phyloP scores from a whole-genome alignment of 169 alveolate species.

The Neospora caninum region DNA sequence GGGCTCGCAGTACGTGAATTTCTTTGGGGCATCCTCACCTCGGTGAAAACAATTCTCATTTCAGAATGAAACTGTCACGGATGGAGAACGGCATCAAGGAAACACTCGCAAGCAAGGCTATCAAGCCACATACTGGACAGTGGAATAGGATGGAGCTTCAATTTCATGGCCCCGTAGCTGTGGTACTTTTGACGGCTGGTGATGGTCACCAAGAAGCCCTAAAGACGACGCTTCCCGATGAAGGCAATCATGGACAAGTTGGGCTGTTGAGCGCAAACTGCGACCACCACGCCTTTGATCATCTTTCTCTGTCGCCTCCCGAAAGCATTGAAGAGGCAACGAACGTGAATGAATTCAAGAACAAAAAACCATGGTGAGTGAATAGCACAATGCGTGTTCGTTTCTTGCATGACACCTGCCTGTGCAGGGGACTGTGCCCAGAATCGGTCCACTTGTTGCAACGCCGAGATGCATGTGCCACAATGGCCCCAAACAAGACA shows the following conservation, averaged over 20 bases:
- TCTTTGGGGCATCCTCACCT: not conserved
- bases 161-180: not conserved
- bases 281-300: constrained; percentile 1
- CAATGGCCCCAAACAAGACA: not conserved
- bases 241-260: not conserved
- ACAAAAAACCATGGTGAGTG: not conserved
- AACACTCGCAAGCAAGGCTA: not conserved
- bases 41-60: not conserved
- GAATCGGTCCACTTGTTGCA: constrained; percentile 42
- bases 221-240: not conserved
- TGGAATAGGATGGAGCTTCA: not conserved
- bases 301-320: not conserved
- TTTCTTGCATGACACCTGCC: not conserved
- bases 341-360: not conserved
- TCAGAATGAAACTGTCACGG: not conserved
- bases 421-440: constrained; percentile 19
- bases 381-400: not conserved
- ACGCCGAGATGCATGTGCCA: constrained; percentile 13
- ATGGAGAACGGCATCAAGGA: not conserved
- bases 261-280: constrained; percentile 1
- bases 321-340: not conserved
- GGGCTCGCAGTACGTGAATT: constrained; percentile 1
- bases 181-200: not conserved
- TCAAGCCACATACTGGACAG: not conserved
- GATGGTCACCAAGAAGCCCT: not conserved